Evolutionary conservation across 768 basidiomycete species (phyloP).

Genomic region (Cubamyces lactineus): DNA sequence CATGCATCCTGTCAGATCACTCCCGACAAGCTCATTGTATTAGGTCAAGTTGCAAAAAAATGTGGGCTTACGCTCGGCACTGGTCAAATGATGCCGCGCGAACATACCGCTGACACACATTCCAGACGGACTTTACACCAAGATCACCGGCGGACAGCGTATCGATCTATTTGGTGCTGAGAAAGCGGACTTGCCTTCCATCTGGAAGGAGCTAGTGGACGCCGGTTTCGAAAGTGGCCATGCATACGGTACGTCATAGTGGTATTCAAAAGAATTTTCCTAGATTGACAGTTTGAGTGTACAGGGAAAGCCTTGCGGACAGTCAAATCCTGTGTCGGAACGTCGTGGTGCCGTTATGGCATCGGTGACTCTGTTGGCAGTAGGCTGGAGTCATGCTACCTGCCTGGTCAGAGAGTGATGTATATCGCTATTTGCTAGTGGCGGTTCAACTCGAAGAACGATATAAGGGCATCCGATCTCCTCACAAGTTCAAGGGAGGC

Average conservation of each 20-base stretch:
- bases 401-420: not conserved
- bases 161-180: conserved; percentile 74
- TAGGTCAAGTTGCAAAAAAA: conserved; percentile 69
- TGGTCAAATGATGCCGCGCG: no score
- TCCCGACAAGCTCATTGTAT: conserved; percentile 64
- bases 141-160: conserved; percentile 58
- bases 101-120: not conserved
- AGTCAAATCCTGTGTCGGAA: conserved; percentile 80
- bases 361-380: conserved; percentile 73
- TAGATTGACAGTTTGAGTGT: not conserved
- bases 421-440: conserved; percentile 37
- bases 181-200: conserved; percentile 69
- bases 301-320: conserved; percentile 60
- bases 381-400: conserved; percentile 24
- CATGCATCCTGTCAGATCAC: conserved; percentile 42
- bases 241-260: conserved; percentile 58
- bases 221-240: conserved; percentile 80
- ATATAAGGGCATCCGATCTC: conserved; percentile 68
- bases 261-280: not conserved
- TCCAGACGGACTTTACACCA: conserved; percentile 61
- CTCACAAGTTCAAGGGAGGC: conserved; percentile 80
- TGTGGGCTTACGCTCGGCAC: conserved; percentile 38
- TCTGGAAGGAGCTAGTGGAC: conserved; percentile 63
- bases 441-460: conserved; percentile 73
- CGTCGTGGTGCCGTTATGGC: conserved; percentile 71